Conservation (phyloP, 2,329 filamentous ascomycete genomes). For the Penicillium hordei region DNA sequence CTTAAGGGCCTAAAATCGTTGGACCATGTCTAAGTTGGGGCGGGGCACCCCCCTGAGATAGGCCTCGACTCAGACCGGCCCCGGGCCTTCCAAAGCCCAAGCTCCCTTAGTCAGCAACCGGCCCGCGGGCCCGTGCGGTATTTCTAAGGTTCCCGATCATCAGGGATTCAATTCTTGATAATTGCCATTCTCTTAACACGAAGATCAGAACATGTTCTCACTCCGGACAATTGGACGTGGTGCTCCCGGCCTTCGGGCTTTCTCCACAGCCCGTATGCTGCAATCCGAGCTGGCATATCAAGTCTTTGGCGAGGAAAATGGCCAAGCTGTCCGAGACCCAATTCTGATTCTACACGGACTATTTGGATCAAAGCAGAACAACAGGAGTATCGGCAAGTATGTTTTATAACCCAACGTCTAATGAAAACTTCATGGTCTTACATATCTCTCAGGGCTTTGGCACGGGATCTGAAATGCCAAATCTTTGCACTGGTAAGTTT, state of each 20-base stretch:
- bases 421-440: not conserved
- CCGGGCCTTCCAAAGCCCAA: too few species aligned
- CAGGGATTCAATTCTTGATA: not conserved
- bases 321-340: constrained; percentile 51
- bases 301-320: constrained; percentile 37
- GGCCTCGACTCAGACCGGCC: too few species aligned
- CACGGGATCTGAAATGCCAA: constrained; percentile 74
- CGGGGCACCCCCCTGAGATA: too few species aligned
- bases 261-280: constrained; percentile 33
- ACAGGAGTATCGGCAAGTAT: constrained; percentile 90
- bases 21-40: too few species aligned
- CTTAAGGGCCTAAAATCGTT: too few species aligned
- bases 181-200: not conserved
- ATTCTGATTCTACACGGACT: constrained; percentile 90
- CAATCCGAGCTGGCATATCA: constrained; percentile 37
- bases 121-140: not conserved
- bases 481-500: constrained; percentile 74
- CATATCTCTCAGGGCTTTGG: constrained; percentile 58
- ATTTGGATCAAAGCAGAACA: constrained; percentile 95
- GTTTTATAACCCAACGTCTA: constrained; percentile 29
- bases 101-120: constrained; percentile 12
- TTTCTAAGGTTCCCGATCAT: not conserved
- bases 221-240: constrained; percentile 10
- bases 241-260: constrained; percentile 23
- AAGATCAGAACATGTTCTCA: constrained; percentile 10